Evolutionary conservation across 805 yeast genomes (phyloP), one percentile per base, ranked within the genome.

Genomic region (Candida tallmaniae): DNA sequence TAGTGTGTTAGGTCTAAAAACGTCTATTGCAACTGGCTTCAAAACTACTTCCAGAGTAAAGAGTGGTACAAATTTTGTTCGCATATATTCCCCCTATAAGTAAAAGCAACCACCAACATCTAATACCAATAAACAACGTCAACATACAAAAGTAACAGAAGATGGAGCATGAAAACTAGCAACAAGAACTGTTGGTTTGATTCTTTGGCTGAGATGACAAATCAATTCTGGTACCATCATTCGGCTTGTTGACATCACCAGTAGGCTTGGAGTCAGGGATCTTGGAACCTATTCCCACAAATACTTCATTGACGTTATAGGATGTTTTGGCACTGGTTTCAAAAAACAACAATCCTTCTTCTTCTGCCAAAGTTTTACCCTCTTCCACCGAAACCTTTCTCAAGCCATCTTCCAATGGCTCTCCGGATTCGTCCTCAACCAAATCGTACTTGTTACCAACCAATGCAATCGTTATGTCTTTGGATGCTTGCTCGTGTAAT

Each of bases 301-400:
- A 90, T 35, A 90, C 95, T 43, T 90, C 95, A 52, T 83, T 86
- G 25, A 90, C 96, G 52, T 89, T 88, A 51, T 73, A 71, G 12
- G 90, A 83, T 3, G 94, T 79, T 66, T 90, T 90, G 14, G 98
- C 98, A 55, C 93, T 80, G 6, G 97, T 87, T 65, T 90, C 98
- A 54, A 85, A 90, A 54, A 90, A 90, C 45, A 93, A 63, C 39
- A 93, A 67, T 2, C 84, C 88, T 62, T 90, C 96, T 51, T 93
- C 97, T 25, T 84, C 83, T 4, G 97, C 97, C 40, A 90, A 69
- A 38, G 74, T 76, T 59, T 80, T 70, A 24, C 96, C 98, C 57
- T 93, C 97, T 47, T 83, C 89, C 32, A 74, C 69, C 21, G 87
- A 78, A 18, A 90, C 95, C 58, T 84, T 85, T 49, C 96, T 73